Evolutionary conservation across 129 eudicot species (phyloP).

Genomic region (Centella asiatica): DNA sequence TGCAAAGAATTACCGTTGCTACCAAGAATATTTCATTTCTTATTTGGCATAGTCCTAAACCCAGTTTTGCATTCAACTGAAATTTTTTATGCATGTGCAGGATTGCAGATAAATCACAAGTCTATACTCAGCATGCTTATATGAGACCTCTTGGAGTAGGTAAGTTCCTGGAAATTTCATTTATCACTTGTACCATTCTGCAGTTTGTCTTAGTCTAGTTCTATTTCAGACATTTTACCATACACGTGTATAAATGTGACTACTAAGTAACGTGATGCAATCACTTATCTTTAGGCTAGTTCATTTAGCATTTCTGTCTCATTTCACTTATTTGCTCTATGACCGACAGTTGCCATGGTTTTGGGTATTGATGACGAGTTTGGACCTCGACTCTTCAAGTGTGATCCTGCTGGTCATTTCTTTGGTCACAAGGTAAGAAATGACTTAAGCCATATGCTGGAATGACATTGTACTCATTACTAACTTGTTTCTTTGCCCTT

Average conservation of each 20-base stretch:
- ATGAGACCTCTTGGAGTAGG: constrained; percentile 99
- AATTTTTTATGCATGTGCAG: constrained; percentile 23
- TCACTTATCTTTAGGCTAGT: background rate
- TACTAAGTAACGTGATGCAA: background rate
- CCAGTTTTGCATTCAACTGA: background rate
- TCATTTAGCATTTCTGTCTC: background rate
- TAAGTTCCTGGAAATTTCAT: constrained; percentile 28
- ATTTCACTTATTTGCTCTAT: background rate
- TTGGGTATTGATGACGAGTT: constrained; percentile 92
- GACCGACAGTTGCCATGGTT: constrained; percentile 71
- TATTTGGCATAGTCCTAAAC: background rate
- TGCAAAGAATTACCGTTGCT: background rate
- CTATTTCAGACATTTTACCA: background rate
- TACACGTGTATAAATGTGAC: too few species aligned
- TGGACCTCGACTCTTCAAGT: constrained; percentile 89
- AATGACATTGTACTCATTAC: background rate
- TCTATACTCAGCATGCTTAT: constrained; percentile 96
- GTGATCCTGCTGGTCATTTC: constrained; percentile 99
- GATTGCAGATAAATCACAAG: constrained; percentile 99
- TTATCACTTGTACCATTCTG: background rate
- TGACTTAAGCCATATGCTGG: background rate
- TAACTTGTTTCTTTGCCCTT: background rate
- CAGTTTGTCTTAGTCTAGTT: background rate
- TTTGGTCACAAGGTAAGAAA: constrained; percentile 79
- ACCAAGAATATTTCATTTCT: background rate